Evolutionary conservation across 805 yeast species (phyloP), one percentile per base, ranked within the genome.

Genomic region (Cyberlindnera mississippiensis): DNA sequence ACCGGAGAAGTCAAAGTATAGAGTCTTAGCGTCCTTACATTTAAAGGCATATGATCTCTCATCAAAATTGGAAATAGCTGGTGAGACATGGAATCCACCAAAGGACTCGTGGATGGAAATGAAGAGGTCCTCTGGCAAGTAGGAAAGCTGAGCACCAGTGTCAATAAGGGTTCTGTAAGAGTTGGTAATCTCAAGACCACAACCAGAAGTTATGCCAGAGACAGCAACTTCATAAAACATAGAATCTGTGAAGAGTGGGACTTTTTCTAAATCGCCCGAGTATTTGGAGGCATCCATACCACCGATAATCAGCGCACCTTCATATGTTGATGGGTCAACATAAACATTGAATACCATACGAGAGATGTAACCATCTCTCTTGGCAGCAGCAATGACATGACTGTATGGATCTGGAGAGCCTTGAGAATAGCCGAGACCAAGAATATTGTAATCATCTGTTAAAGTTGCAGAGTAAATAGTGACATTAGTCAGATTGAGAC

Each of bases 1-100:
- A 9, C 55, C 56, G 2, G 46, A 42, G 40, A 55, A 46, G 35
- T 46, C 40, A 3, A 55, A 34, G 8, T 28, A 30, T 9, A 55
- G 17, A 1, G 50, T 39, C 13, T 36, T 31, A 3, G 56, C 52
- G 30, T 47, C 22, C 10, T 40, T 22, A 40, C 59, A 55, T 34
- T 53, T 56, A 46, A 56, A 51, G 15, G 58, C 36, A 49, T 72
- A 73, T 6, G 63, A 57, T 12, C 67, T 72, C 2, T 55, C 53
- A 51, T 59, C 60, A 30, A 67, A 47, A 14, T 56, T 49, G 17
- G 57, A 62, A 29, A 74, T 72, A 12, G 17, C n/a, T 12, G 31
- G 26, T 3, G 35, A 20, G 3, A 24, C 29, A 17, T 44, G 33
- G n/a, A 33, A 40, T 31, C 49, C 53, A 10, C 47, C 51, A 26